Percentiles rank a stretch among this genome's conserved stretches.
Evolutionary conservation across 192 early-diverging fungal genomes (phyloP).

Genomic region (Coemansia sp.): DNA sequence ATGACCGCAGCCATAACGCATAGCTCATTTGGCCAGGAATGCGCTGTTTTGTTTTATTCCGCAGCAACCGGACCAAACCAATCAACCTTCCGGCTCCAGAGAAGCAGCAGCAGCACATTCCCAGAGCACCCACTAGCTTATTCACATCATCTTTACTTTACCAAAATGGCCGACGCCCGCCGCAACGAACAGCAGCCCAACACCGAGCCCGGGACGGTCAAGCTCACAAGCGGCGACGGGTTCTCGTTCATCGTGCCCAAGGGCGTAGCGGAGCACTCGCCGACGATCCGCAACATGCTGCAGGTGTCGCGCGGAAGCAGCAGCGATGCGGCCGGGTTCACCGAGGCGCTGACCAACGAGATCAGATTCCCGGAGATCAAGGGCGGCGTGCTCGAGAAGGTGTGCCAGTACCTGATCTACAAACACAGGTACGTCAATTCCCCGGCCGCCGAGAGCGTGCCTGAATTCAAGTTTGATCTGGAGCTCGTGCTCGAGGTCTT

Average conservation of each 20-base stretch:
- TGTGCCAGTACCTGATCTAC: conserved; percentile 93
- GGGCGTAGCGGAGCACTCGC: conserved; percentile 84
- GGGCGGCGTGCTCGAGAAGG: conserved; percentile 87
- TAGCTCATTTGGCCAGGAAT: neutral
- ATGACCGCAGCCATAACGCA: neutral
- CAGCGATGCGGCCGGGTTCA: conserved; percentile 61
- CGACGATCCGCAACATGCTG: conserved; percentile 95
- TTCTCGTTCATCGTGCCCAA: conserved; percentile 89
- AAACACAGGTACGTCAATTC: conserved; percentile 64
- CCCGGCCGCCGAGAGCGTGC: conserved; percentile 46
- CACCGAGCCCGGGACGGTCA: conserved; percentile 3
- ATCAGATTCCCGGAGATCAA: conserved; percentile 92
- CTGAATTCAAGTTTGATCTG: conserved; percentile 87
- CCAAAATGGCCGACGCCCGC: neutral
- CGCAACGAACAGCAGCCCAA: neutral
- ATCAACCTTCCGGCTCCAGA: no score
- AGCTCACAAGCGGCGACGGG: conserved; percentile 82
- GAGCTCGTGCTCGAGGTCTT: conserved; percentile 87
- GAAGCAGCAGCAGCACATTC: no score
- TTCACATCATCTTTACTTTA: neutral
- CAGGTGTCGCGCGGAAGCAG: conserved; percentile 64
- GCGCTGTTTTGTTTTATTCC: neutral
- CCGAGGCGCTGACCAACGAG: conserved; percentile 84
- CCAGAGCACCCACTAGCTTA: neutral
- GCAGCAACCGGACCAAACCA: neutral